These are phyloP conservation scores for Vachellia pachyceras DNA, from an alignment of 306 rosid species.

Conservation along the genomic window DNA sequence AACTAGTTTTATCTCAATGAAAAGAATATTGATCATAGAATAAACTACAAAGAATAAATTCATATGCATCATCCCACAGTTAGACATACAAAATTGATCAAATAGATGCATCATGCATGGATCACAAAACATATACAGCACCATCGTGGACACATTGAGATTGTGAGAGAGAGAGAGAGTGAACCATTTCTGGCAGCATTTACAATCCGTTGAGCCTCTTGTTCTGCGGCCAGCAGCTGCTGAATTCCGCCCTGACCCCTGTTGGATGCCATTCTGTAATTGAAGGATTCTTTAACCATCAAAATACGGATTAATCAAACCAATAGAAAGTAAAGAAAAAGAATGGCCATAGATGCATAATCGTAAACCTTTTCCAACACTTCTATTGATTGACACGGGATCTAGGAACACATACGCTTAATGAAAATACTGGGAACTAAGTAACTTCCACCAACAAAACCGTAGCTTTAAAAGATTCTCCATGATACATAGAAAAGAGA, in stretches of 20 bases:
- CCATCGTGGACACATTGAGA: neutral
- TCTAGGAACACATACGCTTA: neutral
- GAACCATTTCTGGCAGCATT: slow-evolving; percentile 89
- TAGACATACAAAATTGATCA: neutral
- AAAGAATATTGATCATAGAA: slow-evolving; percentile 3
- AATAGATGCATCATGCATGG: neutral
- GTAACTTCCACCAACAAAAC: neutral
- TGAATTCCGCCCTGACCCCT: slow-evolving; percentile 97
- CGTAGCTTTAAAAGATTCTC: neutral
- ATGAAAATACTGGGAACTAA: slow-evolving; percentile 9
- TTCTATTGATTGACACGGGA: neutral
- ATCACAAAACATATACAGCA: slow-evolving; percentile 2
- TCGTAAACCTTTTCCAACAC: neutral
- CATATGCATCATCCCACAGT: neutral
- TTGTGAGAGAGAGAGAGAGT: neutral
- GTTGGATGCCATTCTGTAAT: slow-evolving; percentile 73
- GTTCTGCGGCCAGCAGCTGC: slow-evolving; percentile 94
- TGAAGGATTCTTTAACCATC: slow-evolving; percentile 21
- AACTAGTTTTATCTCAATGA: slow-evolving; percentile 5
- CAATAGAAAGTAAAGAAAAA: slow-evolving; percentile 11
- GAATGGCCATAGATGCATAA: neutral
- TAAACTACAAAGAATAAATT: neutral
- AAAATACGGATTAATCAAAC: slow-evolving; percentile 17
- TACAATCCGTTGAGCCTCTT: slow-evolving; percentile 95
- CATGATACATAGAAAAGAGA: slow-evolving; percentile 16